A percentile compares a stretch with the other conserved stretches of the same genome.
Evolutionary conservation across 2,329 filamentous ascomycete species (phyloP).

Genomic region (Bipolaris bicolor): DNA sequence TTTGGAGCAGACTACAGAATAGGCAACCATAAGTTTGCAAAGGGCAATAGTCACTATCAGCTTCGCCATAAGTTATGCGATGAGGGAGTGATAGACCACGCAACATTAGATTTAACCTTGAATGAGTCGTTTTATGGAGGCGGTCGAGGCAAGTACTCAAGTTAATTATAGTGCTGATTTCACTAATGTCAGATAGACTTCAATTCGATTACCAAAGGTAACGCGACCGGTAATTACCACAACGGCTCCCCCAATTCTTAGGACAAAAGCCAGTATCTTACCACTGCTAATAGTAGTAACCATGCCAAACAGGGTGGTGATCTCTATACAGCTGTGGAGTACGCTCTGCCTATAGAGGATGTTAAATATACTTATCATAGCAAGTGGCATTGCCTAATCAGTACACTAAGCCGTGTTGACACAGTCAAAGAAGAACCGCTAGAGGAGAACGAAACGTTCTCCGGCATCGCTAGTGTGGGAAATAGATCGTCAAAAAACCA

Average conservation of each 20-base stretch:
- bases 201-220: neutral
- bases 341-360: constrained; percentile 13
- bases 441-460: constrained; percentile 13
- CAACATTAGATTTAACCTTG: neutral
- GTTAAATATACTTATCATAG: constrained; percentile 13
- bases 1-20: neutral
- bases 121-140: neutral
- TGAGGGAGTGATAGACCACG: neutral
- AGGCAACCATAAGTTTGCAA: neutral
- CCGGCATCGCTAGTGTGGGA: constrained; percentile 4
- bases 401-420: constrained; percentile 10
- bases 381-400: constrained; percentile 16
- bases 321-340: constrained; percentile 1
- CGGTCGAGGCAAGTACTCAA: constrained; percentile 3
- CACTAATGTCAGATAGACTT: neutral
- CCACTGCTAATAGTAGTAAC: neutral
- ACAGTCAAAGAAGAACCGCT: constrained; percentile 8
- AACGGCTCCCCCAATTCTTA: neutral
- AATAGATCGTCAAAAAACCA: constrained; percentile 8
- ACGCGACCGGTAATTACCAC: neutral
- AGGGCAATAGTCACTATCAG: neutral
- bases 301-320: neutral
- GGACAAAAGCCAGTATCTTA: neutral
- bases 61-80: neutral
- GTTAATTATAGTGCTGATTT: neutral